A percentile compares a stretch with the other conserved stretches of the same genome.
Conservation (phyloP, 108 stramenopile genomes). For the Cyclostephanos tholiformis region DNA sequence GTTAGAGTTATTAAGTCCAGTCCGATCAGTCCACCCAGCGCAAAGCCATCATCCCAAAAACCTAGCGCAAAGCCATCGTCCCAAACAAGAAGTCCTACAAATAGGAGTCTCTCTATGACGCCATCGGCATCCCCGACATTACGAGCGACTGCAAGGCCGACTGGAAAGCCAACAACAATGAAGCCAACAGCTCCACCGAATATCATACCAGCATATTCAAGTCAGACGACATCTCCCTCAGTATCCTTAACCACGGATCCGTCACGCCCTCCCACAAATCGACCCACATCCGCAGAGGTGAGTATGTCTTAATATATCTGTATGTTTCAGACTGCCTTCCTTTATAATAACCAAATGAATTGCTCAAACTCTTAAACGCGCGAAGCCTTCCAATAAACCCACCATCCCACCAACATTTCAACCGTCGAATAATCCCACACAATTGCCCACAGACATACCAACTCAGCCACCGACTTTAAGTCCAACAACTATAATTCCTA, state of each 20-base stretch:
- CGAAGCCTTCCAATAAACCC: no score
- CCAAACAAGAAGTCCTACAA: background rate
- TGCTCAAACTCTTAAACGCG: no score
- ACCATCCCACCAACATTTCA: no score
- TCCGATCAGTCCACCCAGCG: background rate
- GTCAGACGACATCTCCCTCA: background rate
- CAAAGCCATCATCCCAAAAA: no score
- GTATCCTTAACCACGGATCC: background rate
- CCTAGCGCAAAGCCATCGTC: background rate
- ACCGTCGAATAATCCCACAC: no score
- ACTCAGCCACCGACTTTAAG: background rate
- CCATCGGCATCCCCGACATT: background rate
- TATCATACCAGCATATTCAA: background rate
- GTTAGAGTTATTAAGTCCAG: background rate
- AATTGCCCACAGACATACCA: no score
- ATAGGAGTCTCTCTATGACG: background rate
- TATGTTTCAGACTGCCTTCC: no score
- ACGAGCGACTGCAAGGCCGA: background rate
- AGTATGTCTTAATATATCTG: no score
- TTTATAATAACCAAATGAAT: no score
- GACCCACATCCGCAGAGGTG: no score
- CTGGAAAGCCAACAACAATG: background rate
- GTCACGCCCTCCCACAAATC: background rate
- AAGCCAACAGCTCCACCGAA: background rate
- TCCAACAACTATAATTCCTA: background rate